Conservation (phyloP, 345 rosid genomes). For the Syzygium oleosum region DNA sequence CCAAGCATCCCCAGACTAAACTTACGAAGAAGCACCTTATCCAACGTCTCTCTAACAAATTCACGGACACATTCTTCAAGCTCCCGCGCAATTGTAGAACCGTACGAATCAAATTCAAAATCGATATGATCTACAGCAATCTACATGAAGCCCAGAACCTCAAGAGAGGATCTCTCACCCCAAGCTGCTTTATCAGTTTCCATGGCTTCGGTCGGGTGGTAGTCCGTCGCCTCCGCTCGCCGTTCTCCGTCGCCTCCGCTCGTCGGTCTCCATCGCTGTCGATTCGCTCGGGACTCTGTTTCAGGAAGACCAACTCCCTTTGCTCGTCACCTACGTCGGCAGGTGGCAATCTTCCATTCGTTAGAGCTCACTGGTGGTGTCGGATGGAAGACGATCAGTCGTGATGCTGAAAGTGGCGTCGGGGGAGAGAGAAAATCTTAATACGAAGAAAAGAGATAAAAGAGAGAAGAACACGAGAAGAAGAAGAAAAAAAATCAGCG, state of each 20-base stretch:
- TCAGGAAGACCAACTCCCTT: no score
- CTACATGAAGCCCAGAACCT: not conserved
- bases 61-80: not conserved
- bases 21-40: not conserved
- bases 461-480: no score
- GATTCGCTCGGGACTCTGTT: no score
- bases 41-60: not conserved
- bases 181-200: not conserved
- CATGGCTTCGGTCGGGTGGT: not conserved
- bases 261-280: no score
- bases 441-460: no score
- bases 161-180: not conserved
- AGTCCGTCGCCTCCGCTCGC: no score
- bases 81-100: not conserved
- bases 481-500: no score
- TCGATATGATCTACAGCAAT: not conserved
- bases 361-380: not conserved
- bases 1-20: not conserved
- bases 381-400: not conserved
- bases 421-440: no score
- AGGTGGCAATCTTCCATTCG: no score
- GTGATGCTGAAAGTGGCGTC: not conserved
- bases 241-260: no score
- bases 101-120: no score
- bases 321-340: no score